Conservation (phyloP, 805 yeast species). For the Kodamaea laetipori region DNA sequence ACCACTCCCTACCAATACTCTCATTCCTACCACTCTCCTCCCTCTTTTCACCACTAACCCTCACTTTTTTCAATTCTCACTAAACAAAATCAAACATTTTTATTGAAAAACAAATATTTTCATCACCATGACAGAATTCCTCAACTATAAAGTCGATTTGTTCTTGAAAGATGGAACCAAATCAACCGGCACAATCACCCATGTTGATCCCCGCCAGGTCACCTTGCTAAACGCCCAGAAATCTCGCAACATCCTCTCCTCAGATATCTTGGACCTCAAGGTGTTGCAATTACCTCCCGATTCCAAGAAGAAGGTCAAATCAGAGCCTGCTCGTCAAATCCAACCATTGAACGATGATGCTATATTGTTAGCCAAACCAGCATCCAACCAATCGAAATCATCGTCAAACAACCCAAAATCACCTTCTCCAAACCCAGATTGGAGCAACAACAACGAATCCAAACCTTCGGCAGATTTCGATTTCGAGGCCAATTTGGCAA, state of each 20-base stretch:
- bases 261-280: slow-evolving; percentile 53
- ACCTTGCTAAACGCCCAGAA: slow-evolving; percentile 25
- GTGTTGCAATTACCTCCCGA: slow-evolving; percentile 56
- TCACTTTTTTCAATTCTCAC: not conserved
- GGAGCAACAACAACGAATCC: not conserved
- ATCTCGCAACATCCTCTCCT: slow-evolving; percentile 29
- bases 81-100: slow-evolving; percentile 1
- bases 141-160: slow-evolving; percentile 43
- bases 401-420: not conserved
- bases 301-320: slow-evolving; percentile 18
- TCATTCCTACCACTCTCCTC: no score
- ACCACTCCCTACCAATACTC: no score
- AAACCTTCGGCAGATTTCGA: slow-evolving; percentile 62
- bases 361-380: slow-evolving; percentile 26
- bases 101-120: not conserved
- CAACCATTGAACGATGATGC: slow-evolving; percentile 33
- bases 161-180: slow-evolving; percentile 40
- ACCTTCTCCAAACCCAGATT: not conserved
- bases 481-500: slow-evolving; percentile 75
- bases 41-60: no score
- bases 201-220: slow-evolving; percentile 33
- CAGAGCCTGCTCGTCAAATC: slow-evolving; percentile 18
- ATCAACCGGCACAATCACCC: slow-evolving; percentile 35
- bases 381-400: not conserved
- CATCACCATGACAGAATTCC: slow-evolving; percentile 38